Evolutionary conservation across 2,329 filamentous ascomycete genomes (phyloP).

Genomic region (Amylocarpus encephaloides): DNA sequence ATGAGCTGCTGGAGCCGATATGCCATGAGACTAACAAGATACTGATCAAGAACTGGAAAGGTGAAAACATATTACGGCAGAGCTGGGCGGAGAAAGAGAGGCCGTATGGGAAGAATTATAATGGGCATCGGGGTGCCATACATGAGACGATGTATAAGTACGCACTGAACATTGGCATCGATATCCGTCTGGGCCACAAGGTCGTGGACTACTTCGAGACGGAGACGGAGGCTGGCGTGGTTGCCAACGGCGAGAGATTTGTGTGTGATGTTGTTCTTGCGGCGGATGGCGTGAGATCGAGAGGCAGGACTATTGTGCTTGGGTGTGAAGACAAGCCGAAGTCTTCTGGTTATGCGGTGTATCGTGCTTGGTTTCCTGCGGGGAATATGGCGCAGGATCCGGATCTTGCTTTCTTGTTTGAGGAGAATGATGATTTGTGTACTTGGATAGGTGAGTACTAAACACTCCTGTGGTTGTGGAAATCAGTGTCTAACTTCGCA

Average conservation of each 20-base stretch:
- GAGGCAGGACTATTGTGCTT: slow-evolving; percentile 27
- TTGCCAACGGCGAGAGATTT: slow-evolving; percentile 43
- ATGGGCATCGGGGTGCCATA: slow-evolving; percentile 51
- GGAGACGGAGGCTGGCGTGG: slow-evolving; percentile 39
- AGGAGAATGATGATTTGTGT: slow-evolving; percentile 42
- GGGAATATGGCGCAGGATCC: slow-evolving; percentile 29
- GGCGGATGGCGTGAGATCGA: slow-evolving; percentile 35
- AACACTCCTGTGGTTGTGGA: neutral
- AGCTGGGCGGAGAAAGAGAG: slow-evolving; percentile 34
- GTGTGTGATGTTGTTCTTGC: slow-evolving; percentile 36
- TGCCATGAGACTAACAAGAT: slow-evolving; percentile 36
- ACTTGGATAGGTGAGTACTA: slow-evolving; percentile 41
- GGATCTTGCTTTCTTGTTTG: slow-evolving; percentile 31
- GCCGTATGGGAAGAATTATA: slow-evolving; percentile 42
- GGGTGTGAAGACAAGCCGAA: slow-evolving; percentile 37
- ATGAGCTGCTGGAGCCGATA: slow-evolving; percentile 42
- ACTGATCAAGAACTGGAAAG: slow-evolving; percentile 42
- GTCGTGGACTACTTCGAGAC: slow-evolving; percentile 47
- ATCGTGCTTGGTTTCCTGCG: slow-evolving; percentile 35
- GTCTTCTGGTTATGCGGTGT: slow-evolving; percentile 39
- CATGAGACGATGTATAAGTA: slow-evolving; percentile 47
- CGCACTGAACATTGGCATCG: slow-evolving; percentile 43
- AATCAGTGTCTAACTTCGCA: slow-evolving; percentile 1
- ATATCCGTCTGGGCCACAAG: slow-evolving; percentile 48
- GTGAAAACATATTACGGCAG: slow-evolving; percentile 46